A percentile compares a stretch with the other conserved stretches of the same genome.
Conservation (phyloP, 352 stramenopile species). For the Phytophthora uliginosa region DNA sequence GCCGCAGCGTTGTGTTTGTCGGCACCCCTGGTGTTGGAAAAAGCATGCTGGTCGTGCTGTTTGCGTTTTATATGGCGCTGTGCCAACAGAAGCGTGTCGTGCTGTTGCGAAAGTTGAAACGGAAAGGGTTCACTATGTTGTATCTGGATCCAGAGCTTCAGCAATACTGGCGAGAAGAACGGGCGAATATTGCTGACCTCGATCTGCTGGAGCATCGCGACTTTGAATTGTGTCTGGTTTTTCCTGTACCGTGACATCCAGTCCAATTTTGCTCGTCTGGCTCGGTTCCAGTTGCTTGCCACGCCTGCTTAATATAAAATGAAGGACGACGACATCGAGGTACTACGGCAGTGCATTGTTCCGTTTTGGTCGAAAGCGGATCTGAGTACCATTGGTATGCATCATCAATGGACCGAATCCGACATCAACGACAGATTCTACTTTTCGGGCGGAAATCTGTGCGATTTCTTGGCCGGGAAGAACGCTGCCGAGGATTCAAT, state of each 20-base stretch:
- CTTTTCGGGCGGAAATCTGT: neutral
- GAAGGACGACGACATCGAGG: neutral
- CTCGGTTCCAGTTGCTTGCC: neutral
- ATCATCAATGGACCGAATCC: neutral
- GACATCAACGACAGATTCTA: neutral
- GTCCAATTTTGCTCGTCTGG: neutral
- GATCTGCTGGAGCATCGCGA: conserved; percentile 1
- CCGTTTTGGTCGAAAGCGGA: neutral
- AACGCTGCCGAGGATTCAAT: neutral
- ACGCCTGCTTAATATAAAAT: neutral
- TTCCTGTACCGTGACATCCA: neutral
- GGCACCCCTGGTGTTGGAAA: conserved; percentile 40
- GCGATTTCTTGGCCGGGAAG: neutral
- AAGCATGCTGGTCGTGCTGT: conserved; percentile 43
- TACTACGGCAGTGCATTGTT: neutral
- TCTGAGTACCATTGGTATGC: neutral
- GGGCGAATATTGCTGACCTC: conserved; percentile 21
- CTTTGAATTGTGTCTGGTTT: conserved; percentile 19
- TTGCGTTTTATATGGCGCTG: conserved; percentile 42
- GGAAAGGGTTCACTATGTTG: conserved; percentile 33
- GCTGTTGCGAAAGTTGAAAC: conserved; percentile 40
- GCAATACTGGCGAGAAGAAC: conserved; percentile 31
- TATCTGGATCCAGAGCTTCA: conserved; percentile 32
- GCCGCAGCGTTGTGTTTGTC: conserved; percentile 33
- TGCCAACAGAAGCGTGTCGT: conserved; percentile 39